phyloP scores from a whole-genome alignment of 1,139 yeast species.

The Maudiozyma humilis region DNA sequence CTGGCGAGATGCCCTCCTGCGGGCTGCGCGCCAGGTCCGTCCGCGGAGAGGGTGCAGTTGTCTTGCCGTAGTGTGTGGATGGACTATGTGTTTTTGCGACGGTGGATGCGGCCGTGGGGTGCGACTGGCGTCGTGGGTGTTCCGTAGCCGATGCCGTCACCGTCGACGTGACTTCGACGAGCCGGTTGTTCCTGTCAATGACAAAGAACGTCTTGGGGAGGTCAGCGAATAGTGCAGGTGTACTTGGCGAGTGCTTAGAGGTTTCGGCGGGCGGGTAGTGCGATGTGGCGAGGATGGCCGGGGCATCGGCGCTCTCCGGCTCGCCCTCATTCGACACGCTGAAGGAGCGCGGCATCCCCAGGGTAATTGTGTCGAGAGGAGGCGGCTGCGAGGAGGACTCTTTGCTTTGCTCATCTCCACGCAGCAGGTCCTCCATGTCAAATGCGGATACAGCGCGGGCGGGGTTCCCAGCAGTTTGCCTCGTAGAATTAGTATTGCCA shows the following conservation, averaged over 20 bases:
- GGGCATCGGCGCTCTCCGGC: background rate
- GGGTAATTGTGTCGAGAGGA: slow-evolving; percentile 6
- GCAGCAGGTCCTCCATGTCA: background rate
- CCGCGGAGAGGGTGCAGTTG: too few species aligned
- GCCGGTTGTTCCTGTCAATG: background rate
- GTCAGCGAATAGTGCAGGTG: background rate
- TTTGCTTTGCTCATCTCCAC: background rate
- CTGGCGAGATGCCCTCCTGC: too few species aligned
- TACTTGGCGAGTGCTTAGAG: background rate
- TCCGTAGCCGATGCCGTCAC: background rate
- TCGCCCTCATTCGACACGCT: background rate
- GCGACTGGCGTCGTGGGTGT: too few species aligned
- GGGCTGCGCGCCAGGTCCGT: too few species aligned
- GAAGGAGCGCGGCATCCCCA: slow-evolving; percentile 4
- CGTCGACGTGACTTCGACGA: background rate
- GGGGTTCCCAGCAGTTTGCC: background rate
- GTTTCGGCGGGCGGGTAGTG: background rate
- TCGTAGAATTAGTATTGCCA: too few species aligned
- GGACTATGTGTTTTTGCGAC: too few species aligned
- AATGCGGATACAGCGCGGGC: background rate
- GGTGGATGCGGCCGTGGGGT: too few species aligned
- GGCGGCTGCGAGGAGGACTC: slow-evolving; percentile 2
- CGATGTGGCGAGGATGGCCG: background rate
- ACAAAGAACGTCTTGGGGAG: slow-evolving; percentile 1
- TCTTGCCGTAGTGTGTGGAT: too few species aligned